phyloP scores from a whole-genome alignment of 139 green algal species.

The Axilococcus clingmanii region DNA sequence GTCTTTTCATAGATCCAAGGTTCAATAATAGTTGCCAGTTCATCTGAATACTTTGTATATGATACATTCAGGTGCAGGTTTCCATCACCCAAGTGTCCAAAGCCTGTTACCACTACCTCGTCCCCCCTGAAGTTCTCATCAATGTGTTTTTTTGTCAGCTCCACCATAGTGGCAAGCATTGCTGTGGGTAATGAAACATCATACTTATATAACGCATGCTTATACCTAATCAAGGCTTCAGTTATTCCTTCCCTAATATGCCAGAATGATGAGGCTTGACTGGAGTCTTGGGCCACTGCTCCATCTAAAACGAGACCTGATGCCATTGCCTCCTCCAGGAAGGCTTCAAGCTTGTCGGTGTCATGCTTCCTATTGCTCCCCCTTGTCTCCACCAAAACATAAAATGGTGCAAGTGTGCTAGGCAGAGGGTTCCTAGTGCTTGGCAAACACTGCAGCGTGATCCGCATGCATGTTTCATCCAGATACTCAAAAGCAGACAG shows the following conservation, averaged over 20 bases:
- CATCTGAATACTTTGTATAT: conserved; percentile 21
- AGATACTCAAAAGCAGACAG: conserved; percentile 85
- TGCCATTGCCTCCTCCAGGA: conserved; percentile 50
- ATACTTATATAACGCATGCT: conserved; percentile 88
- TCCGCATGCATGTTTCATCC: conserved; percentile 54
- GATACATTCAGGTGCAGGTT: conserved; percentile 97
- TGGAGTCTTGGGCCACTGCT: conserved; percentile 43
- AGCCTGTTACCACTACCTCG: conserved; percentile 64
- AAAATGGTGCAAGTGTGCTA: conserved; percentile 53
- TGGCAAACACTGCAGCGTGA: conserved; percentile 37
- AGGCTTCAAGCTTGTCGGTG: conserved; percentile 60
- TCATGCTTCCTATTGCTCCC: conserved; percentile 69
- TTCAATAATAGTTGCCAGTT: conserved; percentile 65
- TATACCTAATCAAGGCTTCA: conserved; percentile 59
- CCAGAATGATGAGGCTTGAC: conserved; percentile 77
- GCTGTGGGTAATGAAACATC: conserved; percentile 43
- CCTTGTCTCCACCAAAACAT: conserved; percentile 85
- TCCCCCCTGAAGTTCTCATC: not conserved
- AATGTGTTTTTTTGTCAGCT: too few species aligned
- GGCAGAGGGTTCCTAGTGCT: conserved; percentile 51
- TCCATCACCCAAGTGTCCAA: conserved; percentile 92
- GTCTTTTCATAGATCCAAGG: conserved; percentile 93
- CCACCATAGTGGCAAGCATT: conserved; percentile 60
- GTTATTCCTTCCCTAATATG: conserved; percentile 76
- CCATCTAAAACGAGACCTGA: conserved; percentile 31